These are phyloP conservation scores for Psilocybe azurescens DNA, from an alignment of 768 basidiomycete species.

Conservation along the genomic window DNA sequence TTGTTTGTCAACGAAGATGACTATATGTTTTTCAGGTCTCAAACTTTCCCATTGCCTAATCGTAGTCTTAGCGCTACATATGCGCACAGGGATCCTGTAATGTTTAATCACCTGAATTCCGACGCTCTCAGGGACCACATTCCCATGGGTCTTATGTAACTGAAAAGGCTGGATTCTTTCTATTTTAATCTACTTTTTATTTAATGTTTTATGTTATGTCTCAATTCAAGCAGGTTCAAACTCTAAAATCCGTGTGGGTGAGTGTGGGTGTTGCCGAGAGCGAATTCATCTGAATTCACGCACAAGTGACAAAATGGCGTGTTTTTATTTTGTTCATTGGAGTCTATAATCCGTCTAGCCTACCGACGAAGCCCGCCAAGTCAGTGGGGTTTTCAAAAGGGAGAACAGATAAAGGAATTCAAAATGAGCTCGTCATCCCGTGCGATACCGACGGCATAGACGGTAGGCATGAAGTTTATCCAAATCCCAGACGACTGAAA, in stretches of 20 bases:
- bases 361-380: neutral
- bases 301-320: neutral
- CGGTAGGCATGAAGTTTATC: neutral
- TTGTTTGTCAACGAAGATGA: neutral
- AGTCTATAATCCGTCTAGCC: neutral
- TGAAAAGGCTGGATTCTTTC: neutral
- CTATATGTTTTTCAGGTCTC: neutral
- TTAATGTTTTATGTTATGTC: neutral
- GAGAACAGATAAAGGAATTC: neutral
- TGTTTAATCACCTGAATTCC: neutral
- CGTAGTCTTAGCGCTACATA: neutral
- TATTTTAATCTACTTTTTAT: neutral
- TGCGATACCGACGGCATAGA: neutral
- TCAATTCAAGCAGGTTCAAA: neutral
- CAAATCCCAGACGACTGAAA: neutral
- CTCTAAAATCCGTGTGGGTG: neutral
- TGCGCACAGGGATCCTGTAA: neutral
- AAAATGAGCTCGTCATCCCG: neutral
- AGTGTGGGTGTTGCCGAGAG: neutral
- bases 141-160: neutral
- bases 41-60: neutral
- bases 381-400: neutral
- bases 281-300: neutral
- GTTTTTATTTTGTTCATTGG: conserved; percentile 1
- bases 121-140: neutral